Conservation (phyloP, 139 green algal species). For the Asterochloris sp. region DNA sequence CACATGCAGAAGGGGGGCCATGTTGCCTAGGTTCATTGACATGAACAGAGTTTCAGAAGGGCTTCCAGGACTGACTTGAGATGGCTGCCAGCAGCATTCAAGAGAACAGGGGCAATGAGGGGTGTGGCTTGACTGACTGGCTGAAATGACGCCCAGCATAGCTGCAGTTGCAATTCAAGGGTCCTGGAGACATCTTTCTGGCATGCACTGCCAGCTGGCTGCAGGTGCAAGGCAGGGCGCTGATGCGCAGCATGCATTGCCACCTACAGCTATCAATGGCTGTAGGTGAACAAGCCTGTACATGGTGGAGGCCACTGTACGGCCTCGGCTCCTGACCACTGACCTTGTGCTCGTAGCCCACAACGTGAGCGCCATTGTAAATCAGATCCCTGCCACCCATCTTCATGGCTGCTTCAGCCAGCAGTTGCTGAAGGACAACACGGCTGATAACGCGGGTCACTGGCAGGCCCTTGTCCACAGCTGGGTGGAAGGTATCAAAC, state of each 20-base stretch:
- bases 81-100: too few relatives aligned
- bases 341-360: conserved; percentile 50
- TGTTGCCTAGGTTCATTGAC: too few relatives aligned
- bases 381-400: conserved; percentile 54
- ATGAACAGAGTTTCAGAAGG: too few relatives aligned
- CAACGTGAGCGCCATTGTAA: conserved; percentile 56
- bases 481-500: conserved; percentile 96
- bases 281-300: not conserved
- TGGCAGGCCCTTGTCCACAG: conserved; percentile 82
- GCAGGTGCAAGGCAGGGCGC: not conserved
- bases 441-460: conserved; percentile 93
- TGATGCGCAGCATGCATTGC: not conserved
- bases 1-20: too few relatives aligned
- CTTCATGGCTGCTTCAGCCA: conserved; percentile 46
- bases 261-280: too few relatives aligned
- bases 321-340: not conserved
- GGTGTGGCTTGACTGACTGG: too few relatives aligned
- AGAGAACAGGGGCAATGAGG: too few relatives aligned
- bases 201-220: conserved; percentile 41
- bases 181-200: too few relatives aligned
- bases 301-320: not conserved
- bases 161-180: too few relatives aligned
- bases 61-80: too few relatives aligned
- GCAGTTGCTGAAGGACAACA: conserved; percentile 61
- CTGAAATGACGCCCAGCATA: too few relatives aligned